A percentile compares a stretch with the other conserved stretches of the same genome.
These are phyloP conservation scores for Cyclocybe cylindracea DNA, from an alignment of 768 basidiomycete species.

Conservation along the genomic window DNA sequence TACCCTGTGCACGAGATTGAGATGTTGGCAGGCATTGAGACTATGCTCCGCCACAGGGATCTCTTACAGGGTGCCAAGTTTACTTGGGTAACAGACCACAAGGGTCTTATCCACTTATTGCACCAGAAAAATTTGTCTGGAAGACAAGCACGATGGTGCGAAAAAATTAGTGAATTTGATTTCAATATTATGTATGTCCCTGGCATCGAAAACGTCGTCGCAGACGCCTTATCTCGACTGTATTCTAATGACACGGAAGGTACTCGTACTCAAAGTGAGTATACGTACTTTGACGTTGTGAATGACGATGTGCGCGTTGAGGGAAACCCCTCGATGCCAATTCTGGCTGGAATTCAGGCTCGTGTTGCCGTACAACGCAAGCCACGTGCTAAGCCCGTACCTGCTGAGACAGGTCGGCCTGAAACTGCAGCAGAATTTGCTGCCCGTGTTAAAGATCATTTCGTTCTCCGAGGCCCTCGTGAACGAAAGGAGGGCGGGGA, in stretches of 20 bases:
- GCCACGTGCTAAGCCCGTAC: conserved; percentile 2
- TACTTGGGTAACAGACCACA: conserved; percentile 27
- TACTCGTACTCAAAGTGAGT: conserved; percentile 16
- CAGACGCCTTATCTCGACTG: conserved; percentile 28
- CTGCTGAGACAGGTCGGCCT: conserved; percentile 14
- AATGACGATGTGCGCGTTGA: conserved; percentile 5
- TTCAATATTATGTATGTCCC: conserved; percentile 17
- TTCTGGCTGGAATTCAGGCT: conserved; percentile 3
- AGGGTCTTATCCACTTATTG: conserved; percentile 22
- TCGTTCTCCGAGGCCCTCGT: conserved; percentile 26
- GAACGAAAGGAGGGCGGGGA: conserved; percentile 24
- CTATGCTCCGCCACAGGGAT: conserved; percentile 25
- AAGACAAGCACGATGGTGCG: conserved; percentile 35
- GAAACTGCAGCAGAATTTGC: conserved; percentile 21
- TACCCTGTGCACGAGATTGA: conserved; percentile 39
- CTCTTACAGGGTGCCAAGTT: conserved; percentile 29
- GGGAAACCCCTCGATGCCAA: neutral
- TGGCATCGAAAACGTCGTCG: conserved; percentile 29
- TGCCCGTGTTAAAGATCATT: conserved; percentile 14
- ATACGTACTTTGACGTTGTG: conserved; percentile 18
- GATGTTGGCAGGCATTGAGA: conserved; percentile 32
- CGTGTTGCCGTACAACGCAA: neutral
- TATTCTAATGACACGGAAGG: conserved; percentile 18
- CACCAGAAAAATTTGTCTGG: conserved; percentile 29
- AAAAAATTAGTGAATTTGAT: conserved; percentile 19